A percentile compares a stretch with the other conserved stretches of the same genome.
Conservation (phyloP, 2,329 filamentous ascomycete species). For the Cordyceps cicadae region DNA sequence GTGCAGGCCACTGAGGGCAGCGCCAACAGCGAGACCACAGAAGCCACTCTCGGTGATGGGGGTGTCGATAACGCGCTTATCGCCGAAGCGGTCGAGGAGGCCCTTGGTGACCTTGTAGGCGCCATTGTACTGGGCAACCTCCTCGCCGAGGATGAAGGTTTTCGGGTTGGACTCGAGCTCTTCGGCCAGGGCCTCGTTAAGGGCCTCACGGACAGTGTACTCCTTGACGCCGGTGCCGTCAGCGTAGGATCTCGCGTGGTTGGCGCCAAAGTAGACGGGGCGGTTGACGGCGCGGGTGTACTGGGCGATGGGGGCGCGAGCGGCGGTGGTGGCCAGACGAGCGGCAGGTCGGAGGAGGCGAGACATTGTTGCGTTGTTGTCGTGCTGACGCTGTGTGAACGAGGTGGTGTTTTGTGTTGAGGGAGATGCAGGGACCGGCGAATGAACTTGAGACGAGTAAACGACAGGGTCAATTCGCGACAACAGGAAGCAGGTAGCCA, state of each 20-base stretch:
- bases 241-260: conserved; percentile 40
- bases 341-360: conserved; percentile 44
- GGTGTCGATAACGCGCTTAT: conserved; percentile 94
- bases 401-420: not conserved
- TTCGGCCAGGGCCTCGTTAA: conserved; percentile 96
- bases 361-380: conserved; percentile 31
- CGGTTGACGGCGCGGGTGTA: conserved; percentile 29
- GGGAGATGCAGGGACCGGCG: not conserved
- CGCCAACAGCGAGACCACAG: conserved; percentile 84
- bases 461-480: not conserved
- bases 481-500: conserved; percentile 1
- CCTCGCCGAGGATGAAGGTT: conserved; percentile 93
- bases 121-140: conserved; percentile 99
- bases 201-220: conserved; percentile 91
- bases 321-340: conserved; percentile 36
- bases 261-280: conserved; percentile 30
- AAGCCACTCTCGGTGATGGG: conserved; percentile 98
- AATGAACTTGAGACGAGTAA: not conserved
- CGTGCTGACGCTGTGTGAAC: conserved; percentile 6
- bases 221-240: conserved; percentile 65
- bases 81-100: conserved; percentile 90
- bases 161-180: conserved; percentile 92
- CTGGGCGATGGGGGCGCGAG: conserved; percentile 20
- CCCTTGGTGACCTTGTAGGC: conserved; percentile 99
- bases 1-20: conserved; percentile 87